phyloP scores from a whole-genome alignment of 2,329 filamentous ascomycete species.

The Sporothrix curviconia region DNA sequence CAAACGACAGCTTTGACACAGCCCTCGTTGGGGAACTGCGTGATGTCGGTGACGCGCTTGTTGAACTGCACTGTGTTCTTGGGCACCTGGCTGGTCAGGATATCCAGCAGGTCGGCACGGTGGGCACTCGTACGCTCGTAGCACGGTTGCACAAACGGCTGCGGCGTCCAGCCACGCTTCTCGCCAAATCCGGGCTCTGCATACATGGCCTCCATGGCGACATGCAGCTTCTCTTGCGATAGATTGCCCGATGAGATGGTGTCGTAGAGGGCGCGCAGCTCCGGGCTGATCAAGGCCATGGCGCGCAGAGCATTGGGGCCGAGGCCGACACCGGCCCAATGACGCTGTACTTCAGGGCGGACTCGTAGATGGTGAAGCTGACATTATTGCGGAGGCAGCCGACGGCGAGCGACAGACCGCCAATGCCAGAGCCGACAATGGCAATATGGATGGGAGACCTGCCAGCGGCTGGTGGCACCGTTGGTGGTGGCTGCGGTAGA shows the following conservation, averaged over 20 bases:
- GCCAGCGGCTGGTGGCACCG: no score
- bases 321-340: slow-evolving; percentile 32
- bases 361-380: slow-evolving; percentile 31
- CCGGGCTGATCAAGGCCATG: slow-evolving; percentile 9
- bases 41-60: slow-evolving; percentile 8
- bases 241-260: slow-evolving; percentile 33
- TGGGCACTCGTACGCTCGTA: slow-evolving; percentile 36
- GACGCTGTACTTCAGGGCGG: slow-evolving; percentile 27
- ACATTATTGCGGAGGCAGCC: slow-evolving; percentile 27
- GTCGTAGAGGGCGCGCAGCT: slow-evolving; percentile 30
- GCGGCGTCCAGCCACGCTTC: slow-evolving; percentile 31
- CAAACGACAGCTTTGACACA: slow-evolving; percentile 20
- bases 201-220: slow-evolving; percentile 35
- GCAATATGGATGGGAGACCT: slow-evolving; percentile 31
- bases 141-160: slow-evolving; percentile 29
- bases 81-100: slow-evolving; percentile 31
- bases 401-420: slow-evolving; percentile 31
- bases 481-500: not conserved
- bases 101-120: slow-evolving; percentile 35
- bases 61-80: slow-evolving; percentile 1
- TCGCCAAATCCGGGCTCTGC: slow-evolving; percentile 34
- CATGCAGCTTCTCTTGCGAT: slow-evolving; percentile 30
- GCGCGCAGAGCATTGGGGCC: slow-evolving; percentile 29
- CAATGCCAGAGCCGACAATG: slow-evolving; percentile 36
- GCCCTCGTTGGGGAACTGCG: not conserved